These are phyloP conservation scores for Omphalotus guepiniiformis DNA, from an alignment of 768 basidiomycete species.

Conservation along the genomic window DNA sequence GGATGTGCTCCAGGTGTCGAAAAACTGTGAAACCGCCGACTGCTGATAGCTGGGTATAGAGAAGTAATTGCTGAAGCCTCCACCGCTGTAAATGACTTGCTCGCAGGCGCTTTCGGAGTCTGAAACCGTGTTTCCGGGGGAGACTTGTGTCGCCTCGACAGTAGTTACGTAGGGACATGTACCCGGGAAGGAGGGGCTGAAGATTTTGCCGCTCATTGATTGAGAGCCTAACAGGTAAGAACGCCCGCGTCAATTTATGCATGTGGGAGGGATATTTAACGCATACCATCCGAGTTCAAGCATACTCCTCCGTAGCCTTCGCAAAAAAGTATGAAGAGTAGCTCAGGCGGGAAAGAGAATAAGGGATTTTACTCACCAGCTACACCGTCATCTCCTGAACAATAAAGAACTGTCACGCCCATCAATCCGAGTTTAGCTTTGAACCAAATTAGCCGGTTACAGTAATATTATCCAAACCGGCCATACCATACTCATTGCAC, in stretches of 20 bases:
- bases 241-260: constrained; percentile 4
- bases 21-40: constrained; percentile 33
- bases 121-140: constrained; percentile 34
- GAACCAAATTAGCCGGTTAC: constrained; percentile 5
- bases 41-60: constrained; percentile 44
- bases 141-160: constrained; percentile 48
- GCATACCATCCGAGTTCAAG: constrained; percentile 17
- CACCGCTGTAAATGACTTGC: constrained; percentile 4
- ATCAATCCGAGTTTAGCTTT: constrained; percentile 40
- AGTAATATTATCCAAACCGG: not conserved
- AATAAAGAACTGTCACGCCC: constrained; percentile 33
- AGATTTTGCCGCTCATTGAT: constrained; percentile 15
- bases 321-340: not conserved
- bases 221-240: constrained; percentile 11
- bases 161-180: constrained; percentile 49
- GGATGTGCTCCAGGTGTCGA: constrained; percentile 32
- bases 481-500: constrained; percentile 31
- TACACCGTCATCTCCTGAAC: constrained; percentile 33
- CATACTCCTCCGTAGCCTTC: constrained; percentile 25
- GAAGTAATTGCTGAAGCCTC: constrained; percentile 28
- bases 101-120: constrained; percentile 44
- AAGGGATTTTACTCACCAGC: constrained; percentile 25
- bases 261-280: constrained; percentile 1
- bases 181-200: constrained; percentile 24
- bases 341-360: not conserved